Percentiles rank a stretch among this genome's conserved stretches.
Conservation (phyloP, 768 basidiomycete species). For the Rhodotorula kratochvilovae region DNA sequence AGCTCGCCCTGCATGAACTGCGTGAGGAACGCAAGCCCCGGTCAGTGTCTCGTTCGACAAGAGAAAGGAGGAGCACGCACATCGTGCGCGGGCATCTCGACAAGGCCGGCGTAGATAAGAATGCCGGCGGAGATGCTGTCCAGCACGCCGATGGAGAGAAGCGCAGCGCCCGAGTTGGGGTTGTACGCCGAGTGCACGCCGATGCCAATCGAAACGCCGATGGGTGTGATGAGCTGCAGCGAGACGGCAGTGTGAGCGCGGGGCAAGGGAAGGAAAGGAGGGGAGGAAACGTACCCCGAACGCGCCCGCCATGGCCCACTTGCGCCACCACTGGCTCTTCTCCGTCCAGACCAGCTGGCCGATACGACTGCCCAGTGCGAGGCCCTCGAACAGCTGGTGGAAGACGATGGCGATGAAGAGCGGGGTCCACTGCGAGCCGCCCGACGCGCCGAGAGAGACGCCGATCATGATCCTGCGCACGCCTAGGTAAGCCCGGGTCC, state of each 20-base stretch:
- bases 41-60: background rate
- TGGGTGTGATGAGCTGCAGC: conserved; percentile 43
- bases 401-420: conserved; percentile 47
- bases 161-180: conserved; percentile 41
- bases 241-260: background rate
- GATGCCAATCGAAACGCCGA: conserved; percentile 47
- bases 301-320: conserved; percentile 34
- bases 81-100: conserved; percentile 37
- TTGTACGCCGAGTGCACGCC: conserved; percentile 45
- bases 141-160: conserved; percentile 46
- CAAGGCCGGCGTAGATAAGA: conserved; percentile 43
- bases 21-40: background rate
- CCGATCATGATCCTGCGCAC: conserved; percentile 48
- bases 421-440: conserved; percentile 45
- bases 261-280: background rate
- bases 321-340: conserved; percentile 13
- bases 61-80: background rate
- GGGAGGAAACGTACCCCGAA: conserved; percentile 19
- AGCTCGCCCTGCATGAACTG: conserved; percentile 39
- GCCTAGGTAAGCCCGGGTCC: too few species aligned
- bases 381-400: conserved; percentile 46
- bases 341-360: conserved; percentile 37
- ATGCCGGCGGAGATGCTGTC: conserved; percentile 46
- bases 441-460: conserved; percentile 43
- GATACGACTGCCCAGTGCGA: conserved; percentile 45